Conservation (phyloP, 306 rosid species). For the Adenanthera pavonina region DNA sequence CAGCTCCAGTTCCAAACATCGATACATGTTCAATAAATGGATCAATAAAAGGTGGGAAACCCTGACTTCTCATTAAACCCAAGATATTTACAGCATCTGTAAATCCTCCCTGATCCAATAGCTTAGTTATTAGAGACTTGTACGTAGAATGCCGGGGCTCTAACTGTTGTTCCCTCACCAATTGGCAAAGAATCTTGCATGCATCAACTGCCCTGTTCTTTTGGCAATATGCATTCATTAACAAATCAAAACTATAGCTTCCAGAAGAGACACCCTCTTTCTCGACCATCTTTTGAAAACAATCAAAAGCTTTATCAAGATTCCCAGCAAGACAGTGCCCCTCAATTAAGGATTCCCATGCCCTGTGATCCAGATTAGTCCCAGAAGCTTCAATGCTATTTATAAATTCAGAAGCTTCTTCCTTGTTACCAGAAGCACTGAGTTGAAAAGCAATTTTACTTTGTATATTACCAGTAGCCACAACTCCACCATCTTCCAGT, state of each 20-base stretch:
- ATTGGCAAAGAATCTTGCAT: constrained; percentile 51
- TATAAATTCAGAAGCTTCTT: constrained; percentile 58
- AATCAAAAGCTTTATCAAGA: constrained; percentile 62
- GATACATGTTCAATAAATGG: constrained; percentile 71
- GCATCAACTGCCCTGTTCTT: constrained; percentile 64
- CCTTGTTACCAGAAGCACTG: constrained; percentile 56
- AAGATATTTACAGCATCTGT: constrained; percentile 66
- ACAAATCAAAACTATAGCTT: constrained; percentile 52
- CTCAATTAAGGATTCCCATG: constrained; percentile 61
- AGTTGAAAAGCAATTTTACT: constrained; percentile 59
- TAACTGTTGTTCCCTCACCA: constrained; percentile 54
- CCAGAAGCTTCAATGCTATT: constrained; percentile 55
- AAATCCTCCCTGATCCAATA: constrained; percentile 64
- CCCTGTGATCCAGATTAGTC: constrained; percentile 49
- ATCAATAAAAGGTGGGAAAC: constrained; percentile 72
- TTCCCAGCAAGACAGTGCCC: constrained; percentile 66
- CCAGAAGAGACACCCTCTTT: constrained; percentile 56
- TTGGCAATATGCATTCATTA: constrained; percentile 63
- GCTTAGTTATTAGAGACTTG: constrained; percentile 59
- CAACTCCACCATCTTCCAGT: constrained; percentile 67
- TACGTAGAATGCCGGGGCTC: constrained; percentile 75
- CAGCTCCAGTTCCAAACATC: constrained; percentile 72
- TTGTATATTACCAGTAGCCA: constrained; percentile 46
- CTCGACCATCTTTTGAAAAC: constrained; percentile 63
- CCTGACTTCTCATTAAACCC: constrained; percentile 70